A percentile compares a stretch with the other conserved stretches of the same genome.
Evolutionary conservation across 2,329 filamentous ascomycete species (phyloP).

Genomic region (Emmonsiellopsis sp.): DNA sequence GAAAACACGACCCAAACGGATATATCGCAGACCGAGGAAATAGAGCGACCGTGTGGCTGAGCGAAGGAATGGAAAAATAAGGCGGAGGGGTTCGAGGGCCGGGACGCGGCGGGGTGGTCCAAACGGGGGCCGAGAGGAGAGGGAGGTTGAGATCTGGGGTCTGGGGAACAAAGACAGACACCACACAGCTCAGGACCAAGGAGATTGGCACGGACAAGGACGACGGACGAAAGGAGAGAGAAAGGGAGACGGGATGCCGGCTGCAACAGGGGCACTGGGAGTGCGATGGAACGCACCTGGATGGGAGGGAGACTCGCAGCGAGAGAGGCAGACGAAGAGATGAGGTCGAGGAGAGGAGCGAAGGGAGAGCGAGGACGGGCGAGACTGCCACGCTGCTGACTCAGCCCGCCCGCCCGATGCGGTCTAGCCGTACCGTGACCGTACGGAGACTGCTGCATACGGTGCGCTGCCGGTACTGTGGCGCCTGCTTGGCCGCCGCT

Average conservation of each 20-base stretch:
- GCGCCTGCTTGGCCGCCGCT: neutral
- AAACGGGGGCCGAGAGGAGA: too few relatives aligned
- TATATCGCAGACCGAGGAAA: too few relatives aligned
- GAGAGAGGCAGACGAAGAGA: neutral
- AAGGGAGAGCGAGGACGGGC: neutral
- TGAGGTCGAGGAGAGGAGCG: neutral
- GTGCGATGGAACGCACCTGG: neutral
- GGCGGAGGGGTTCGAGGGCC: too few relatives aligned
- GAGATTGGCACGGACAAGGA: neutral
- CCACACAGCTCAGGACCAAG: neutral
- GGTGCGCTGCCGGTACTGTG: neutral
- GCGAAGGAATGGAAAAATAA: too few relatives aligned
- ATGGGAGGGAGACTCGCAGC: neutral
- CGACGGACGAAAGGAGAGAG: slow-evolving; percentile 12
- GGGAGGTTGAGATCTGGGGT: neutral
- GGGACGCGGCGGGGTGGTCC: too few relatives aligned
- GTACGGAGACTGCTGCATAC: too few relatives aligned
- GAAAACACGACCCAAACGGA: too few relatives aligned
- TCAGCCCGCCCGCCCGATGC: too few relatives aligned
- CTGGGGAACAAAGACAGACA: neutral
- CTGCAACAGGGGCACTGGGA: neutral
- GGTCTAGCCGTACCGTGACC: too few relatives aligned
- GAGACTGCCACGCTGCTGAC: too few relatives aligned
- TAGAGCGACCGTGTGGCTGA: too few relatives aligned
- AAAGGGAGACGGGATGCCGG: slow-evolving; percentile 13